Evolutionary conservation across 176 grass and related monocot genomes (phyloP).

Genomic region (maize (Zea mays)): Zm-B73-REFERENCE-NAM-5.0 NC_050100.1:1643501-1644000

Average conservation of each 20-base stretch:
- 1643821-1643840: not conserved
- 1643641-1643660: not conserved
- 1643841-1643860: slow-evolving; percentile 10
- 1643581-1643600: not conserved
- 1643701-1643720: not conserved
- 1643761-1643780: not conserved
- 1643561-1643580: not conserved
- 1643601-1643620: not conserved
- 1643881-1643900: not conserved
- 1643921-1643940: slow-evolving; percentile 43
- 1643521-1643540: no score
- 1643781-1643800: not conserved
- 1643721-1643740: not conserved
- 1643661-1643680: not conserved
- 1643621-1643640: not conserved
- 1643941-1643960: slow-evolving; percentile 83
- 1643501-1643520: no score
- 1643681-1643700: not conserved
- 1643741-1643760: not conserved
- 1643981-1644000: slow-evolving; percentile 93
- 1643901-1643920: not conserved
- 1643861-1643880: not conserved
- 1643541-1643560: no score
- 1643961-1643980: slow-evolving; percentile 71
- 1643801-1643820: not conserved